Percentiles rank a stretch among this genome's conserved stretches.
phyloP scores from a whole-genome alignment of 78 protist genomes.

The Bodo saltans region DNA sequence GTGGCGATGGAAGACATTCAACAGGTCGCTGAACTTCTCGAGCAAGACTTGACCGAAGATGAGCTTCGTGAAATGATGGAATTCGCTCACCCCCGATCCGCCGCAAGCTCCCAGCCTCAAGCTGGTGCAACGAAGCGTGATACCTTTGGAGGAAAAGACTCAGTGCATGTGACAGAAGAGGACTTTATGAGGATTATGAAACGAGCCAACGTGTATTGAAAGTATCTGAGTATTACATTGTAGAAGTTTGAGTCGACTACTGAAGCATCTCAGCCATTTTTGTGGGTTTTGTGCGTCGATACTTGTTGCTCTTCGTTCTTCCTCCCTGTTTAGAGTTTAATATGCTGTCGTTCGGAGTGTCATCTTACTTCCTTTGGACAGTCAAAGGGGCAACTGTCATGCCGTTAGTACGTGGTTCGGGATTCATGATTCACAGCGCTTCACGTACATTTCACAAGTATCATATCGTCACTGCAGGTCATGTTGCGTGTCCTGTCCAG shows the following conservation, averaged over 20 bases:
- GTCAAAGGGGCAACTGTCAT: background rate
- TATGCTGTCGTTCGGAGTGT: background rate
- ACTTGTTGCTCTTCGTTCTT: background rate
- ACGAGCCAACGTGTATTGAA: background rate
- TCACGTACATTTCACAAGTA: background rate
- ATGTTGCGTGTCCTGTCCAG: background rate
- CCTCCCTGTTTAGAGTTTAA: background rate
- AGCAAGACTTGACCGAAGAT: slow-evolving; percentile 69
- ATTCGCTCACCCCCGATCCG: slow-evolving; percentile 62
- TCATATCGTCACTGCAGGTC: background rate
- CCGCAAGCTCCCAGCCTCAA: background rate
- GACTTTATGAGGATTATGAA: slow-evolving; percentile 19
- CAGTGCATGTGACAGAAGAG: slow-evolving; percentile 51
- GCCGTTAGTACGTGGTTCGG: background rate
- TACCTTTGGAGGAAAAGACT: too few species aligned
- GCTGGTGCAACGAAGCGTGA: too few species aligned
- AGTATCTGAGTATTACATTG: background rate
- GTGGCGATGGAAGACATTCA: slow-evolving; percentile 43
- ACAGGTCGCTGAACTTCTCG: slow-evolving; percentile 53
- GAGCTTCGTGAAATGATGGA: slow-evolving; percentile 87
- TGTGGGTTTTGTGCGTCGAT: background rate
- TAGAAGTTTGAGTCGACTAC: background rate
- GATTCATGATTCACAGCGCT: background rate
- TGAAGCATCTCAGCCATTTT: background rate
- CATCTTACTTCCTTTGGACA: background rate